Conservation (phyloP, 2,329 filamentous ascomycete species). For the Westerdykella aurantiaca region DNA sequence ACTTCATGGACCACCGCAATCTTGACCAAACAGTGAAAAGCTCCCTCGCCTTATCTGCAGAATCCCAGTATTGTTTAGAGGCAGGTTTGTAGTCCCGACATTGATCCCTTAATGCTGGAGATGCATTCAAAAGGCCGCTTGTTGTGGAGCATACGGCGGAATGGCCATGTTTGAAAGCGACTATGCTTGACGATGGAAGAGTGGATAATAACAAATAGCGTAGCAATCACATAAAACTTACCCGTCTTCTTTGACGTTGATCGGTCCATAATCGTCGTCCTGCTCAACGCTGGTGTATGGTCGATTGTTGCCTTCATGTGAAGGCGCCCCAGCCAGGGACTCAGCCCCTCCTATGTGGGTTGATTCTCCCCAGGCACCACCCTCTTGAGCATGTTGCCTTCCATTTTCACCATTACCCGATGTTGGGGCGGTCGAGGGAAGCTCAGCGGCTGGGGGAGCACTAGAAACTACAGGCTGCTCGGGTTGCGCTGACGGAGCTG, state of each 20-base stretch:
- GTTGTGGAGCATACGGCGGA: too few species aligned
- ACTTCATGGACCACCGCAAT: too few species aligned
- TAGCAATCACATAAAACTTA: constrained; percentile 49
- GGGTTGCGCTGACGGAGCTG: constrained; percentile 6
- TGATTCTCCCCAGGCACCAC: background rate
- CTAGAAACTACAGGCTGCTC: constrained; percentile 10
- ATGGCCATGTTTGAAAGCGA: too few species aligned
- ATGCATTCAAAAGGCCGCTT: too few species aligned
- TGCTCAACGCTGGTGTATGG: constrained; percentile 28
- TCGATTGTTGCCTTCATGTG: constrained; percentile 23
- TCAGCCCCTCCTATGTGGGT: background rate
- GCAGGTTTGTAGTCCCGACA: too few species aligned
- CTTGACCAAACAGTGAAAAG: too few species aligned
- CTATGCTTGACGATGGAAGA: too few species aligned
- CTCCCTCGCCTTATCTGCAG: too few species aligned
- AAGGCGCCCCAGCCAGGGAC: background rate
- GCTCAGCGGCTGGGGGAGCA: constrained; percentile 7
- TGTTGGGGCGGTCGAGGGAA: constrained; percentile 15
- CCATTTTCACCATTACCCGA: background rate
- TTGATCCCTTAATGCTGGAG: too few species aligned
- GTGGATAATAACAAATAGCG: too few species aligned
- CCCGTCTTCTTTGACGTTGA: constrained; percentile 86
- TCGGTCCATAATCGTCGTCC: constrained; percentile 45
- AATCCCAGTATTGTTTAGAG: too few species aligned
- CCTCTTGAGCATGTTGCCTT: background rate